Conservation (phyloP, 345 rosid genomes). For the Brassica incana region DNA sequence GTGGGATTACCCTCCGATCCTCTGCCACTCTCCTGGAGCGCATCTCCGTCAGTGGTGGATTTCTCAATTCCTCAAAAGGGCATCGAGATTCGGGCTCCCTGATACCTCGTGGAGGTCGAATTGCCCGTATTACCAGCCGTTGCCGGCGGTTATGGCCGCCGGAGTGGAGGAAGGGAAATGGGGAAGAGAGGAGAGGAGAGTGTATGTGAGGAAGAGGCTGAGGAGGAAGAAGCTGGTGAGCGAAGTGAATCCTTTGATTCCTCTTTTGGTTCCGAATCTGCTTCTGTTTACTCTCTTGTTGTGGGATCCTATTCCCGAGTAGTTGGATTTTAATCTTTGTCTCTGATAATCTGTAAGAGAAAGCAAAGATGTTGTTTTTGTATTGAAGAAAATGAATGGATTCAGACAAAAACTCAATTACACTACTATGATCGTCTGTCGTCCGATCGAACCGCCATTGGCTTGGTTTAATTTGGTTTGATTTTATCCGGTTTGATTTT, state of each 20-base stretch:
- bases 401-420: too few species aligned
- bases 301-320: conserved; percentile 52
- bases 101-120: conserved; percentile 72
- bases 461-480: not conserved
- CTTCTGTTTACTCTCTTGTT: conserved; percentile 54
- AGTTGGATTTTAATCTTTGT: not conserved
- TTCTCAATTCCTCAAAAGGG: conserved; percentile 58
- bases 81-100: conserved; percentile 51
- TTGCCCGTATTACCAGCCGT: conserved; percentile 82
- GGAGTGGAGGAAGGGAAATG: conserved; percentile 75
- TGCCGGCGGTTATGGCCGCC: conserved; percentile 57
- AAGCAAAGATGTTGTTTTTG: not conserved
- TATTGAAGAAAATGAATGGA: not conserved
- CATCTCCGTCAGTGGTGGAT: conserved; percentile 53
- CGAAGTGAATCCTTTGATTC: conserved; percentile 55
- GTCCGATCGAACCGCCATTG: too few species aligned
- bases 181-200: conserved; percentile 58
- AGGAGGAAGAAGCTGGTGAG: conserved; percentile 48
- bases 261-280: conserved; percentile 61
- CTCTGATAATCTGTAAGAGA: not conserved
- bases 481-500: not conserved
- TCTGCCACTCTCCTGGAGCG: conserved; percentile 36
- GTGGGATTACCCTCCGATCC: conserved; percentile 78
- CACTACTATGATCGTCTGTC: too few species aligned
- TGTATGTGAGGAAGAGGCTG: conserved; percentile 57